Conservation (phyloP, 805 yeast species). For the Hanseniaspora osmophila region DNA sequence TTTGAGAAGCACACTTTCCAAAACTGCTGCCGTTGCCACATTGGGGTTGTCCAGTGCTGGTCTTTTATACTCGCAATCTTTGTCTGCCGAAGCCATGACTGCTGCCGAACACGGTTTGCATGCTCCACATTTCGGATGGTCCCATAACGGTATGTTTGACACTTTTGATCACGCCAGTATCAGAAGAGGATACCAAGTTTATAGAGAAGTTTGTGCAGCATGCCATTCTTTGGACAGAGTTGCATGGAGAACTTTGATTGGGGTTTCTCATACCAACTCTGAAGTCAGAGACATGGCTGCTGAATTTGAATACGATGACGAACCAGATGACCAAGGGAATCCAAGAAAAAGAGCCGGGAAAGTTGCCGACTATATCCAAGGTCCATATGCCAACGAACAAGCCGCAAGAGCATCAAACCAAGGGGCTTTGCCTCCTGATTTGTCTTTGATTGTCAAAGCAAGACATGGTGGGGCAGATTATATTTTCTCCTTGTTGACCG, state of each 20-base stretch:
- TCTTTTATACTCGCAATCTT: constrained; percentile 67
- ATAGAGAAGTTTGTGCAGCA: constrained; percentile 97
- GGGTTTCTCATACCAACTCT: constrained; percentile 80
- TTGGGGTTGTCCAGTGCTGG: constrained; percentile 67
- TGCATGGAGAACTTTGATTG: constrained; percentile 97
- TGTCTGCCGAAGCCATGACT: constrained; percentile 90
- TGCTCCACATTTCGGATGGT: constrained; percentile 85
- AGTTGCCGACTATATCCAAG: constrained; percentile 87
- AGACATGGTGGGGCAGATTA: constrained; percentile 97
- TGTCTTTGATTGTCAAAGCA: constrained; percentile 92
- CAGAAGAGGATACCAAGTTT: constrained; percentile 98
- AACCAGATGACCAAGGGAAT: constrained; percentile 95
- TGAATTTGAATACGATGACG: constrained; percentile 95
- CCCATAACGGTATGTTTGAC: constrained; percentile 83
- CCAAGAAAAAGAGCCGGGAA: constrained; percentile 98
- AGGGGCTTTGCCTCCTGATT: constrained; percentile 97
- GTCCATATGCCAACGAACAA: constrained; percentile 94
- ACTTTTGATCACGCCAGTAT: constrained; percentile 89
- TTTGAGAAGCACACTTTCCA: constrained; percentile 4
- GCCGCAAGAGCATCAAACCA: constrained; percentile 99
- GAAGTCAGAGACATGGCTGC: constrained; percentile 92
- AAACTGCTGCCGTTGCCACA: constrained; percentile 31
- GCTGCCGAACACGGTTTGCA: constrained; percentile 98
- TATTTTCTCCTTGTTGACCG: constrained; percentile 87
- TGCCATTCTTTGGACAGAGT: constrained; percentile 95